phyloP scores from a whole-genome alignment of 192 early-diverging fungal species.

The Linnemannia exigua region DNA sequence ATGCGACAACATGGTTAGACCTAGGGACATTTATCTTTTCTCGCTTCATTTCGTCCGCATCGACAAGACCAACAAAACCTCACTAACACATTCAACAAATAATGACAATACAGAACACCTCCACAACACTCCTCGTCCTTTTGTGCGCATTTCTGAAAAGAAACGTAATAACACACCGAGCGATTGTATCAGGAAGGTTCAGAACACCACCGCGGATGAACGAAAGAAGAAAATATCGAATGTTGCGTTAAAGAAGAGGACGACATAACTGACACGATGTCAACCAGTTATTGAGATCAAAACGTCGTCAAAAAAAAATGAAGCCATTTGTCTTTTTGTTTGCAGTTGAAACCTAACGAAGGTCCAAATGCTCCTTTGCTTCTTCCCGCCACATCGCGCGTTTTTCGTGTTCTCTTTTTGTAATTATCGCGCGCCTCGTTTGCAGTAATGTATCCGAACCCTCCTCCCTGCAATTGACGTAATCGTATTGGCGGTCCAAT shows the following conservation, averaged over 20 bases:
- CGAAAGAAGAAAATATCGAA: background rate
- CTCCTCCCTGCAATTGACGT: no score
- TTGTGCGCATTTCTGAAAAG: background rate
- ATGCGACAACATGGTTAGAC: background rate
- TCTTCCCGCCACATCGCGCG: no score
- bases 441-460: no score
- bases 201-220: background rate
- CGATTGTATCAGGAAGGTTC: conserved; percentile 6
- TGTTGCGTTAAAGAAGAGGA: background rate
- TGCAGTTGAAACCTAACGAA: no score
- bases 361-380: no score
- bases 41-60: background rate
- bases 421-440: no score
- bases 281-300: background rate
- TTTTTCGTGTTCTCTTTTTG: no score
- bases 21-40: background rate
- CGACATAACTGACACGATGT: background rate
- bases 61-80: background rate
- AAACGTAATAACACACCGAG: background rate
- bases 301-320: background rate
- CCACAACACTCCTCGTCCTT: background rate
- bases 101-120: background rate
- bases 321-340: background rate
- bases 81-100: no score
- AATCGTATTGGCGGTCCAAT: no score